These are phyloP conservation scores for Trichoderma breve DNA, from an alignment of 2,329 filamentous ascomycete species.

Conservation along the genomic window DNA sequence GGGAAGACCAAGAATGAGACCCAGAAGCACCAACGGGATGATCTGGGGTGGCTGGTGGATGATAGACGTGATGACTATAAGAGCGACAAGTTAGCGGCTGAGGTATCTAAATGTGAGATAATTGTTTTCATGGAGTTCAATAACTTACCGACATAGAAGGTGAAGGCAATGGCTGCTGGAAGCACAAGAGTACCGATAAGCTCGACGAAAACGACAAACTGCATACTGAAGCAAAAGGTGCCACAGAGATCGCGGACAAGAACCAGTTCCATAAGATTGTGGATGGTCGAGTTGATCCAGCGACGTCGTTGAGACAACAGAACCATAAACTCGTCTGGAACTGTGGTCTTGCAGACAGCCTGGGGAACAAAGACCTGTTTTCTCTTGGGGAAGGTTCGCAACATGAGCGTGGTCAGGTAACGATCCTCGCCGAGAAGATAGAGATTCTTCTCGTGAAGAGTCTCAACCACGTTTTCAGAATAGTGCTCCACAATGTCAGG, in stretches of 20 bases:
- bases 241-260: conserved; percentile 94
- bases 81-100: background rate
- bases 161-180: conserved; percentile 94
- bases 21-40: conserved; percentile 87
- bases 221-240: conserved; percentile 99
- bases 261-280: conserved; percentile 97
- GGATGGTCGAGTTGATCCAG: conserved; percentile 99
- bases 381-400: conserved; percentile 97
- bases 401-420: conserved; percentile 94
- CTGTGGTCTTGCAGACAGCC: conserved; percentile 97
- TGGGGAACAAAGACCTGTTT: conserved; percentile 99
- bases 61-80: conserved; percentile 78
- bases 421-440: conserved; percentile 90
- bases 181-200: conserved; percentile 91
- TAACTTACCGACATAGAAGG: conserved; percentile 85
- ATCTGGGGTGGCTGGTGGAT: conserved; percentile 72
- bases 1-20: conserved; percentile 87
- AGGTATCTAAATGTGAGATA: background rate
- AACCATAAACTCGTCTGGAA: conserved; percentile 89
- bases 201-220: conserved; percentile 96
- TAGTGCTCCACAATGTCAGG: conserved; percentile 99
- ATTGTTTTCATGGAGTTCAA: background rate
- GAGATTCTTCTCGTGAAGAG: conserved; percentile 95
- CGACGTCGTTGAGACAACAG: conserved; percentile 90
- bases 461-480: conserved; percentile 98